Percentiles rank a stretch among this genome's conserved stretches.
phyloP scores from a whole-genome alignment of 768 basidiomycete species.

The Scleroderma bovista region DNA sequence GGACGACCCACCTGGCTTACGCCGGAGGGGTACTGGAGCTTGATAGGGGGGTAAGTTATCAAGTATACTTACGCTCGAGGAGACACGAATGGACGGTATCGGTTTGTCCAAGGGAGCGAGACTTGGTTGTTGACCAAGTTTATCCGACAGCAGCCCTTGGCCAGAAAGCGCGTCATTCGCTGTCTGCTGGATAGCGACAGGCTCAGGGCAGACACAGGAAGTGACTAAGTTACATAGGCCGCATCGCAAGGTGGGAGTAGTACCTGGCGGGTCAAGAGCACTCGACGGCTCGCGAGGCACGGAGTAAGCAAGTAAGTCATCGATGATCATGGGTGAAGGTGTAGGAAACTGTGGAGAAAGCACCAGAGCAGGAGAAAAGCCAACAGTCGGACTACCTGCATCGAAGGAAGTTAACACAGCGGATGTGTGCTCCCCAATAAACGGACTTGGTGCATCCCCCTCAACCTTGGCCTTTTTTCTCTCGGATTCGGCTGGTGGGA shows the following conservation, averaged over 20 bases:
- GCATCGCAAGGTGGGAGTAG: slow-evolving; percentile 40
- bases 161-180: slow-evolving; percentile 14
- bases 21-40: slow-evolving; percentile 75
- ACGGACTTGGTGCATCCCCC: slow-evolving; percentile 18
- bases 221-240: slow-evolving; percentile 69
- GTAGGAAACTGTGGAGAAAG: slow-evolving; percentile 25
- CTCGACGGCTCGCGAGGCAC: slow-evolving; percentile 23
- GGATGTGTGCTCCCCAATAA: slow-evolving; percentile 30
- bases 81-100: slow-evolving; percentile 18
- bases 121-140: slow-evolving; percentile 9
- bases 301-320: slow-evolving; percentile 34
- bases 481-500: slow-evolving; percentile 19
- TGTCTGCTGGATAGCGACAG: slow-evolving; percentile 47
- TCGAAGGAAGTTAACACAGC: slow-evolving; percentile 49
- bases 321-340: slow-evolving; percentile 25
- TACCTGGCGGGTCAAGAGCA: slow-evolving; percentile 29
- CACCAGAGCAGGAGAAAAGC: slow-evolving; percentile 27
- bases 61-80: slow-evolving; percentile 51
- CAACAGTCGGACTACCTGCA: slow-evolving; percentile 22
- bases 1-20: slow-evolving; percentile 36
- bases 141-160: slow-evolving; percentile 10
- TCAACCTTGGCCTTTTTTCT: slow-evolving; percentile 36
- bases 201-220: slow-evolving; percentile 75
- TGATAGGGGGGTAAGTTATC: slow-evolving; percentile 78
- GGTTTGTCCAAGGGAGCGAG: slow-evolving; percentile 19